Conservation (phyloP, 1,284 basidiomycete species). For the Lentinus polychrous region DNA sequence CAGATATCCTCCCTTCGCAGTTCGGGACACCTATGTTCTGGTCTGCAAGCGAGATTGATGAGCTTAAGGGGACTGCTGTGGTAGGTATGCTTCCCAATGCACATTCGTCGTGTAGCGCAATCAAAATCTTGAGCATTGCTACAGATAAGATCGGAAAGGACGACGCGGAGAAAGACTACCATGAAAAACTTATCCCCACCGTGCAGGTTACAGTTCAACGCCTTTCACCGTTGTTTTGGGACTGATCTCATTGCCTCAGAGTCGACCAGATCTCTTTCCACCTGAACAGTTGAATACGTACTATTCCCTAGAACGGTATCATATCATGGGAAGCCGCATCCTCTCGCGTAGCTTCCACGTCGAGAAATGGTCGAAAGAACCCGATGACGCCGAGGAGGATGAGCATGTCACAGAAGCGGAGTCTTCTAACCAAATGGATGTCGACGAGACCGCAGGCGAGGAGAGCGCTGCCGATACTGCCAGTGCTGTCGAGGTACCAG, state of each 20-base stretch:
- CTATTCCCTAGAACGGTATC: conserved; percentile 77
- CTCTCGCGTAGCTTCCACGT: conserved; percentile 88
- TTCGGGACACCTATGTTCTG: conserved; percentile 98
- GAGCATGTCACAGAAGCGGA: conserved; percentile 42
- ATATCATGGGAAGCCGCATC: conserved; percentile 90
- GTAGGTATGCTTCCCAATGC: conserved; percentile 55
- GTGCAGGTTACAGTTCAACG: conserved; percentile 44
- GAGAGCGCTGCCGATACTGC: conserved; percentile 34
- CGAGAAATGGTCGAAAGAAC: conserved; percentile 41
- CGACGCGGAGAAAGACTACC: conserved; percentile 78
- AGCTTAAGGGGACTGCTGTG: conserved; percentile 81
- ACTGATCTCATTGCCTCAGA: conserved; percentile 31
- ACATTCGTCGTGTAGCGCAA: not conserved
- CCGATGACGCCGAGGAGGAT: conserved; percentile 22
- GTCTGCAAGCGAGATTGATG: conserved; percentile 65
- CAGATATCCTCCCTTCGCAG: conserved; percentile 57
- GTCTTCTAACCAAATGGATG: conserved; percentile 44
- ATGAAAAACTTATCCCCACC: conserved; percentile 56
- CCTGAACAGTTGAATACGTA: conserved; percentile 35
- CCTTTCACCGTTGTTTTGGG: not conserved
- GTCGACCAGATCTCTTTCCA: conserved; percentile 67
- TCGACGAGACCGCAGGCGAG: conserved; percentile 30
- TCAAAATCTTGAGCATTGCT: conserved; percentile 3
- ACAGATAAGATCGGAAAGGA: conserved; percentile 82
- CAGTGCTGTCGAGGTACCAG: conserved; percentile 36